Evolutionary conservation across 192 early-diverging fungal genomes (phyloP).

Genomic region (Mortierella hygrophila): DNA sequence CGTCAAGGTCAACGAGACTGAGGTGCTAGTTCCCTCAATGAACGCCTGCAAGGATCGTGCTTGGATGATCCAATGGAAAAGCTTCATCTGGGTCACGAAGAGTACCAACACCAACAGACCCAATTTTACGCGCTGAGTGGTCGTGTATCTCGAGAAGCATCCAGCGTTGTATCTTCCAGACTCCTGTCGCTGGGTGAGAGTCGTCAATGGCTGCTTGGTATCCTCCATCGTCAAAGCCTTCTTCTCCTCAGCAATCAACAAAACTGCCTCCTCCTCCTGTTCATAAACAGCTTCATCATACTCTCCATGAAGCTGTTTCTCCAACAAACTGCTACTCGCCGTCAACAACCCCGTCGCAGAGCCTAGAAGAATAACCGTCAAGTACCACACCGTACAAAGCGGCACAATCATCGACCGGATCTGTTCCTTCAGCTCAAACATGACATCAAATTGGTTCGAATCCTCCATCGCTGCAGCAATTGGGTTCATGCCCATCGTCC

Average conservation of each 20-base stretch:
- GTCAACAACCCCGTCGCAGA: slow-evolving; percentile 38
- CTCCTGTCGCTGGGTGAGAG: not conserved
- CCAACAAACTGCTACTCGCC: slow-evolving; percentile 27
- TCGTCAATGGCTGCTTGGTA: not conserved
- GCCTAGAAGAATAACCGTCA: slow-evolving; percentile 24
- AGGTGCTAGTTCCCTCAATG: not conserved
- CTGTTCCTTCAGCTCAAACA: slow-evolving; percentile 4
- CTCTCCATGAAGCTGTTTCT: slow-evolving; percentile 4
- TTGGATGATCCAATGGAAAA: slow-evolving; percentile 39
- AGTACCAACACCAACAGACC: slow-evolving; percentile 7
- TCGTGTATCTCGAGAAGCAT: slow-evolving; percentile 1
- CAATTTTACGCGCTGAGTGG: not conserved
- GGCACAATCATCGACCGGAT: slow-evolving; percentile 16
- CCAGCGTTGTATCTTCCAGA: not conserved
- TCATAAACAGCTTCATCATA: not conserved
- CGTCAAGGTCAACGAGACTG: slow-evolving; percentile 20
- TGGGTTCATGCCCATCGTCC: not conserved
- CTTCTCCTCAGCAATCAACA: not conserved
- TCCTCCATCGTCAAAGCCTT: not conserved
- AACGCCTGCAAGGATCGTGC: not conserved
- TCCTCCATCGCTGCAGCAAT: slow-evolving; percentile 15
- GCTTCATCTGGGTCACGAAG: slow-evolving; percentile 28
- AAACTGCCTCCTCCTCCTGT: not conserved
- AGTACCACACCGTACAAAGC: slow-evolving; percentile 23
- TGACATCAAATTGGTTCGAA: not conserved